These are phyloP conservation scores for Protomyces pachydermus DNA, from an alignment of 1,139 yeast species.

Conservation along the genomic window DNA sequence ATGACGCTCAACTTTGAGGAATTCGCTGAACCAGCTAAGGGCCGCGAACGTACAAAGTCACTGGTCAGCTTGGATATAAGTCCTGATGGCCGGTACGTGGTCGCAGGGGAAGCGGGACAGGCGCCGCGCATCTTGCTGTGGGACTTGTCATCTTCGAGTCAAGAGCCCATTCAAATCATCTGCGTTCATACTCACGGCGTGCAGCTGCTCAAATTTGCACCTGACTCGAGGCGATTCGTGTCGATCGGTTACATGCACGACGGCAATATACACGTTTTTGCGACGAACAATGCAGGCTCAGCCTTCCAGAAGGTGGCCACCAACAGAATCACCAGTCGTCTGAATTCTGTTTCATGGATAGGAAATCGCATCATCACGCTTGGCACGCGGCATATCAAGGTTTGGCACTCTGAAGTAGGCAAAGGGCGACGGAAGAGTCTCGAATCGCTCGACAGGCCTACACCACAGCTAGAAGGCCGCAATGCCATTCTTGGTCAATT, in stretches of 20 bases:
- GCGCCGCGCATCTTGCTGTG: slow-evolving; percentile 13
- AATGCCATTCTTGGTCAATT: slow-evolving; percentile 10
- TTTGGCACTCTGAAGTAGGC: slow-evolving; percentile 12
- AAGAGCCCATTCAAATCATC: slow-evolving; percentile 5
- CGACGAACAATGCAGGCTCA: neutral
- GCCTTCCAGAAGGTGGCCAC: slow-evolving; percentile 10
- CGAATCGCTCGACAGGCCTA: neutral
- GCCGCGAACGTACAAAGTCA: slow-evolving; percentile 9
- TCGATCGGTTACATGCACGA: slow-evolving; percentile 21
- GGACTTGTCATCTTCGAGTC: slow-evolving; percentile 1
- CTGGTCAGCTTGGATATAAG: slow-evolving; percentile 4
- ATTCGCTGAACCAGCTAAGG: slow-evolving; percentile 13
- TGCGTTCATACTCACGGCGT: slow-evolving; percentile 17
- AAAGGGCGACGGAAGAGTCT: slow-evolving; percentile 4
- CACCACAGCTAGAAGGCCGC: slow-evolving; percentile 13
- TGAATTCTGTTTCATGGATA: neutral
- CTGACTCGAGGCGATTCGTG: slow-evolving; percentile 3
- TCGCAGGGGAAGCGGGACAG: slow-evolving; percentile 20
- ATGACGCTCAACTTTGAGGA: slow-evolving; percentile 11
- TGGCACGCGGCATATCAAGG: slow-evolving; percentile 14
- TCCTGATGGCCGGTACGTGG: slow-evolving; percentile 4
- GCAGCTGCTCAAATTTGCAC: slow-evolving; percentile 9
- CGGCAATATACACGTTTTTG: slow-evolving; percentile 15
- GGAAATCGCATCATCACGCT: slow-evolving; percentile 8
- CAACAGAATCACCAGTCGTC: slow-evolving; percentile 8